A percentile compares a stretch with the other conserved stretches of the same genome.
phyloP scores from a whole-genome alignment of 1,139 yeast genomes.

The Saccharomycopsis hybrid region DNA sequence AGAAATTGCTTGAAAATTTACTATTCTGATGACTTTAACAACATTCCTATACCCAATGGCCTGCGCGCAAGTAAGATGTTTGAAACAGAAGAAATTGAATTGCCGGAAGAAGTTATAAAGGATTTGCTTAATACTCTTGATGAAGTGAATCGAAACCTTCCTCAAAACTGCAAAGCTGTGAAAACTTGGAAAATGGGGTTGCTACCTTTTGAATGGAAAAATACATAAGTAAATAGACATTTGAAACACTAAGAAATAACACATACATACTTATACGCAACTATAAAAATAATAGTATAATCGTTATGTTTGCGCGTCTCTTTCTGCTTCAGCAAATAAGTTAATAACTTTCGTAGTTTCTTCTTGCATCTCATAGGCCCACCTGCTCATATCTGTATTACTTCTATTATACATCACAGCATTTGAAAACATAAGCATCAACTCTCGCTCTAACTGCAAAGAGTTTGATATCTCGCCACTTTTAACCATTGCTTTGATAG shows the following conservation, averaged over 20 bases:
- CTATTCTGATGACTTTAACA: slow-evolving; percentile 27
- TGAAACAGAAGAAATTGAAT: slow-evolving; percentile 17
- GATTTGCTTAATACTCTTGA: slow-evolving; percentile 9
- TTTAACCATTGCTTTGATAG: slow-evolving; percentile 51
- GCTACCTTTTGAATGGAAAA: slow-evolving; percentile 14
- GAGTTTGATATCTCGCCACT: slow-evolving; percentile 46
- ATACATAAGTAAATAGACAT: too few species aligned
- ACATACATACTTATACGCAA: too few species aligned
- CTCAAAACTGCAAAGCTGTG: slow-evolving; percentile 8
- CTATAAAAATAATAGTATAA: too few species aligned
- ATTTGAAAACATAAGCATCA: slow-evolving; percentile 75
- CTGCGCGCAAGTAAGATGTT: too few species aligned
- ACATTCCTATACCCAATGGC: too few species aligned
- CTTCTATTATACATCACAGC: slow-evolving; percentile 75
- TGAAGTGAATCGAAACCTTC: slow-evolving; percentile 4
- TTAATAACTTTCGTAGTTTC: slow-evolving; percentile 47
- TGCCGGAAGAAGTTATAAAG: slow-evolving; percentile 11
- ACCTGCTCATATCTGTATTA: slow-evolving; percentile 52
- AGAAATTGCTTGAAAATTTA: slow-evolving; percentile 39
- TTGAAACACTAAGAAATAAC: too few species aligned
- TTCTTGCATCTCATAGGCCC: slow-evolving; percentile 63
- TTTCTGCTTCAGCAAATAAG: slow-evolving; percentile 35
- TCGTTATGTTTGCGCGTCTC: slow-evolving; percentile 14
- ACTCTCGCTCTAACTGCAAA: slow-evolving; percentile 56
- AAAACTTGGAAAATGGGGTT: slow-evolving; percentile 18